Conservation (phyloP, 306 rosid genomes). For the Fragaria nilgerrensis region DNA sequence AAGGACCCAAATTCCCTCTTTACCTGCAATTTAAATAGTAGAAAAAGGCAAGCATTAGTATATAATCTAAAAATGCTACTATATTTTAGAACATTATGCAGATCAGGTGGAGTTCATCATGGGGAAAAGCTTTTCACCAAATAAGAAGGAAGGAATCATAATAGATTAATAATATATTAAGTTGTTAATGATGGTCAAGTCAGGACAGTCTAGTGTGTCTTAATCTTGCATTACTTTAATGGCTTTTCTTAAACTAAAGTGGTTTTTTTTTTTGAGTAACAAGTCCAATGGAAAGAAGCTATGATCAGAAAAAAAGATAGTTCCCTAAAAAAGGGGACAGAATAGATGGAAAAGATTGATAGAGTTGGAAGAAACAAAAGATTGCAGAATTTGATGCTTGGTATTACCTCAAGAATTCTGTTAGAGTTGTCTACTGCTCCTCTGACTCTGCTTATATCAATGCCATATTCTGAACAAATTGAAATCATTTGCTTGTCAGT, state of each 20-base stretch:
- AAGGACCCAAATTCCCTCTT: slow-evolving; percentile 77
- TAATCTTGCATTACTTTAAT: background rate
- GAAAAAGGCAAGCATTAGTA: background rate
- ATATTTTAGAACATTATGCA: slow-evolving; percentile 11
- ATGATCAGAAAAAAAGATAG: background rate
- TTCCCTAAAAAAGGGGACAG: slow-evolving; percentile 30
- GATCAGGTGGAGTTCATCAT: slow-evolving; percentile 37
- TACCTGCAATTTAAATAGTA: slow-evolving; percentile 41
- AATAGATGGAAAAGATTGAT: slow-evolving; percentile 28
- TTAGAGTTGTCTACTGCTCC: slow-evolving; percentile 91
- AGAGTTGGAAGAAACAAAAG: background rate
- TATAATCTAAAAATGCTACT: background rate
- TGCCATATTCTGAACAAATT: slow-evolving; percentile 60
- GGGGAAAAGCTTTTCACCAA: slow-evolving; percentile 32
- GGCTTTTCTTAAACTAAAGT: slow-evolving; percentile 25
- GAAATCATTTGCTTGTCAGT: slow-evolving; percentile 85
- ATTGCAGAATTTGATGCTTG: slow-evolving; percentile 4
- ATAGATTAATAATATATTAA: slow-evolving; percentile 12
- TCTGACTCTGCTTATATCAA: slow-evolving; percentile 86
- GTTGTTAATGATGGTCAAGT: slow-evolving; percentile 19
- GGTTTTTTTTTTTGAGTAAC: slow-evolving; percentile 20
- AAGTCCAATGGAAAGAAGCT: slow-evolving; percentile 29
- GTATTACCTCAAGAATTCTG: slow-evolving; percentile 72
- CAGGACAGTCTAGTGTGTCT: background rate
- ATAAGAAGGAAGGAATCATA: slow-evolving; percentile 13